Percentiles rank a stretch among this genome's conserved stretches.
Evolutionary conservation across 257 asterid genomes (phyloP).

Genomic region (Scutellaria barbata): DNA sequence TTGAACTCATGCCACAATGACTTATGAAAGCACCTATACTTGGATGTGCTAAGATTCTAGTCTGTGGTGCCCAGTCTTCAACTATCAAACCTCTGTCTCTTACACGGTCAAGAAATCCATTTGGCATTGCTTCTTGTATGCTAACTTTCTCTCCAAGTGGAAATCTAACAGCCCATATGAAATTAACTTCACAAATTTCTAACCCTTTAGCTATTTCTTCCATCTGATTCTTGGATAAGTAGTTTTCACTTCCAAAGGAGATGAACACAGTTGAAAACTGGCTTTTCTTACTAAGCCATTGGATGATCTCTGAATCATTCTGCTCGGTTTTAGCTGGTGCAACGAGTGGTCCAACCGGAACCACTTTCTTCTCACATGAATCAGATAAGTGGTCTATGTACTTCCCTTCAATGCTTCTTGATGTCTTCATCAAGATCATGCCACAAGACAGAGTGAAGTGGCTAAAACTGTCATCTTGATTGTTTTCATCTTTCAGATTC

Average conservation of each 20-base stretch:
- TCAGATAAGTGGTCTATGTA: slow-evolving; percentile 46
- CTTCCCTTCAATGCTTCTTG: slow-evolving; percentile 42
- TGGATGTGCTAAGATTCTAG: slow-evolving; percentile 36
- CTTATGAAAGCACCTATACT: slow-evolving; percentile 49
- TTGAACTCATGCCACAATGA: slow-evolving; percentile 56
- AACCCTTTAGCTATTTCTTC: slow-evolving; percentile 46
- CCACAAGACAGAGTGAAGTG: slow-evolving; percentile 37
- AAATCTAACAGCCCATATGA: slow-evolving; percentile 53
- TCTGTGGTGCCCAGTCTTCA: slow-evolving; percentile 56
- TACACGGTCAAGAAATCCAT: slow-evolving; percentile 48
- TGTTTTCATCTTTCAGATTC: not conserved
- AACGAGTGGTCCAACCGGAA: slow-evolving; percentile 46
- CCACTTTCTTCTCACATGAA: slow-evolving; percentile 26
- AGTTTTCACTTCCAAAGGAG: slow-evolving; percentile 57
- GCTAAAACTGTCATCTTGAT: slow-evolving; percentile 23
- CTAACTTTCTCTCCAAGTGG: slow-evolving; percentile 32
- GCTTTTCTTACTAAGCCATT: slow-evolving; percentile 42
- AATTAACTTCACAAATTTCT: slow-evolving; percentile 42
- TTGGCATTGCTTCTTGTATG: slow-evolving; percentile 35
- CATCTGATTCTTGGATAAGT: slow-evolving; percentile 43
- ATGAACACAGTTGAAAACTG: slow-evolving; percentile 43
- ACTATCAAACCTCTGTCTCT: slow-evolving; percentile 42
- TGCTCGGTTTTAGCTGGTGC: not conserved
- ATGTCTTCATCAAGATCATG: slow-evolving; percentile 43
- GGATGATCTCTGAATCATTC: slow-evolving; percentile 30